Evolutionary conservation across 768 basidiomycete genomes (phyloP).

Genomic region (Termitomyces sp.): DNA sequence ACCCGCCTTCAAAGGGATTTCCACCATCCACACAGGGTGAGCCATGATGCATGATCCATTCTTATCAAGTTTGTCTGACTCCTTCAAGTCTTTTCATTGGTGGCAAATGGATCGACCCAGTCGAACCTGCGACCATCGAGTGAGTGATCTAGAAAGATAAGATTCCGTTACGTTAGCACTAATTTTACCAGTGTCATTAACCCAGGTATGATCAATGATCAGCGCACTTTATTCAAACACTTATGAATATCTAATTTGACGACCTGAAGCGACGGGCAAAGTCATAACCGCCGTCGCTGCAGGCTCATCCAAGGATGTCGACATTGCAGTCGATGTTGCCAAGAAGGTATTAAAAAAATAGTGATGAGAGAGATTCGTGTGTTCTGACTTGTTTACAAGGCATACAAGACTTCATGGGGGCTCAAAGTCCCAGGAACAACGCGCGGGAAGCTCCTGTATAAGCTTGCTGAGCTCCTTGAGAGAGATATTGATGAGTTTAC

Average conservation of each 20-base stretch:
- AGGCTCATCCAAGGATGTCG: constrained; percentile 60
- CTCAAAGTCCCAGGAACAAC: constrained; percentile 45
- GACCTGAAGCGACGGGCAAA: constrained; percentile 51
- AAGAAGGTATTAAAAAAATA: constrained; percentile 33
- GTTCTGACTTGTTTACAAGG: constrained; percentile 16
- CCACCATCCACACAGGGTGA: constrained; percentile 54
- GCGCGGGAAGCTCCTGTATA: constrained; percentile 27
- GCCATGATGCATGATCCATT: neutral
- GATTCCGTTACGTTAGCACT: neutral
- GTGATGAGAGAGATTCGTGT: neutral
- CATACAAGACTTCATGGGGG: constrained; percentile 63
- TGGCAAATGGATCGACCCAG: constrained; percentile 53
- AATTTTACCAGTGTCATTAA: constrained; percentile 16
- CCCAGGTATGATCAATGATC: constrained; percentile 18
- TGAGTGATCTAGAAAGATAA: constrained; percentile 27
- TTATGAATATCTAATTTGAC: constrained; percentile 24
- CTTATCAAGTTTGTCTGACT: neutral
- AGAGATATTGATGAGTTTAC: constrained; percentile 26
- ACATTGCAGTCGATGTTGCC: constrained; percentile 59
- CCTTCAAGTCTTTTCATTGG: constrained; percentile 53
- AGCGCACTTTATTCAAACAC: neutral
- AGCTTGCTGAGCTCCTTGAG: constrained; percentile 30
- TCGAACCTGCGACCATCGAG: constrained; percentile 53
- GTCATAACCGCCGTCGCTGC: constrained; percentile 48
- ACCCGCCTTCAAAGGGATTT: constrained; percentile 53